A percentile compares a stretch with the other conserved stretches of the same genome.
Evolutionary conservation across 139 green algal genomes (phyloP).

Genomic region (Auxenochlorella pyrenoidosa): DNA sequence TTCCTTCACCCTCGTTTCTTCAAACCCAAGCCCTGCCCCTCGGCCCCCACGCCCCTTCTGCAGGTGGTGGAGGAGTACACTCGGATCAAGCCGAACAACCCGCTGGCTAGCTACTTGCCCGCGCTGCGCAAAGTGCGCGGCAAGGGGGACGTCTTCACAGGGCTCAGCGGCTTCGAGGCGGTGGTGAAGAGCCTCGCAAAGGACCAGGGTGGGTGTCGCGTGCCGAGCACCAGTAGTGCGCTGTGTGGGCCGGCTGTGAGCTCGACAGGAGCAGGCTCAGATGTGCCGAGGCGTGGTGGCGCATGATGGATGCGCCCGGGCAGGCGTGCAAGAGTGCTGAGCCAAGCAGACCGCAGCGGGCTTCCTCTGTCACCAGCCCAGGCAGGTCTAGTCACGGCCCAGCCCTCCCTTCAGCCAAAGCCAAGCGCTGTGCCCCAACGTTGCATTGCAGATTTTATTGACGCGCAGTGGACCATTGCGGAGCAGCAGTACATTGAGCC

Average conservation of each 20-base stretch:
- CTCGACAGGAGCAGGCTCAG: not conserved
- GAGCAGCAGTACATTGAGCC: conserved; percentile 31
- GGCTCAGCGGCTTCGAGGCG: conserved; percentile 17
- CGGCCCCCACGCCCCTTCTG: not conserved
- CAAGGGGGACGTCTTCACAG: conserved; percentile 16
- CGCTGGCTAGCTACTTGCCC: conserved; percentile 25
- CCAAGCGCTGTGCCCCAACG: not conserved
- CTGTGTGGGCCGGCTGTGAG: too few species aligned
- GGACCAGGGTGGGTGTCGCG: not conserved
- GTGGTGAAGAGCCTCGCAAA: conserved; percentile 7
- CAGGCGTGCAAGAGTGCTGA: too few species aligned
- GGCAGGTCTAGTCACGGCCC: not conserved
- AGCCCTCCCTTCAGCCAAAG: not conserved
- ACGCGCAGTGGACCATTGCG: conserved; percentile 12
- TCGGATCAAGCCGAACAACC: conserved; percentile 14
- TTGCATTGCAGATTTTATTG: conserved; percentile 18
- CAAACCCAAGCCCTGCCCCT: not conserved
- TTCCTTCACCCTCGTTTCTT: not conserved
- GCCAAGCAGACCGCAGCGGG: too few species aligned
- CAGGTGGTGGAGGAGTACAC: conserved; percentile 29
- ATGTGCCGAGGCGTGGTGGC: not conserved
- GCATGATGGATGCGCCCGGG: too few species aligned
- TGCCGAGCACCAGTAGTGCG: not conserved
- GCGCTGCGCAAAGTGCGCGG: not conserved
- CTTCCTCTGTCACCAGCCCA: too few species aligned